phyloP scores from a whole-genome alignment of 306 rosid genomes.

The Sicyos edulis region DNA sequence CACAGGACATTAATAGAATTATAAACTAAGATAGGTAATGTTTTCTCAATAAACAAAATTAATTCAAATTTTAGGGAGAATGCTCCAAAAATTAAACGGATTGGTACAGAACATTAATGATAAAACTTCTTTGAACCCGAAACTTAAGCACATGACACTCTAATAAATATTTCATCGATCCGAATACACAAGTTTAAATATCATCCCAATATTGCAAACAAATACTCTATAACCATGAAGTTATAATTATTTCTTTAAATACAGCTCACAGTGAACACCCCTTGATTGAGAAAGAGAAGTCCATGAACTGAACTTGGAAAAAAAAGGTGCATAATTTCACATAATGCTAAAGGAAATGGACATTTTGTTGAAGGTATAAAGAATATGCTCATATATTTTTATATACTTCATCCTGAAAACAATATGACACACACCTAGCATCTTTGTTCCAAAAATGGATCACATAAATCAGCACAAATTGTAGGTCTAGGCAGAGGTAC shows the following conservation, averaged over 20 bases:
- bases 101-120: too few species aligned
- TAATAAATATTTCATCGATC: too few species aligned
- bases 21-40: too few species aligned
- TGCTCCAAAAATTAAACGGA: too few species aligned
- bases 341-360: background rate
- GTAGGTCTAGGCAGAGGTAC: conserved; percentile 7
- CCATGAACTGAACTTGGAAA: background rate
- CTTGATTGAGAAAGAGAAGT: background rate
- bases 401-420: conserved; percentile 8
- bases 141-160: too few species aligned
- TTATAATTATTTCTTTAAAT: background rate
- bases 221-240: background rate
- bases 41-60: too few species aligned
- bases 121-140: too few species aligned
- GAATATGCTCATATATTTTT: conserved; percentile 16
- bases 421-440: conserved; percentile 13
- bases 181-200: background rate
- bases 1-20: too few species aligned
- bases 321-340: background rate
- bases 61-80: too few species aligned
- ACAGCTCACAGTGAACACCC: background rate
- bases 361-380: conserved; percentile 8
- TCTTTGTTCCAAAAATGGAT: conserved; percentile 17
- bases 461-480: conserved; percentile 13
- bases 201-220: background rate